Percentiles rank a stretch among this genome's conserved stretches.
Evolutionary conservation across 75 land plant species (phyloP).

Genomic region (Picea sitchensis): DNA sequence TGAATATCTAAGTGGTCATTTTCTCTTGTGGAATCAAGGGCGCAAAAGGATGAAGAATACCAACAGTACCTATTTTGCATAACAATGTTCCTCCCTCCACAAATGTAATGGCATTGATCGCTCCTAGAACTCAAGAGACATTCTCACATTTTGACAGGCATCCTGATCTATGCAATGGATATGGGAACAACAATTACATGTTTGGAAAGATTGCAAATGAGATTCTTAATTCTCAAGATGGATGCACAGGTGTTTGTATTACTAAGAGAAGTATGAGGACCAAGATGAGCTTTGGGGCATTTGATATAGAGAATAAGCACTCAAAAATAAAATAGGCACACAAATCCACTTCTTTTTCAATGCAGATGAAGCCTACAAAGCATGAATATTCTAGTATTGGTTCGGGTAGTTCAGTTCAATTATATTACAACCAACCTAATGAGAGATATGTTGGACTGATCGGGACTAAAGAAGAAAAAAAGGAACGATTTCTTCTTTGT

Average conservation of each 20-base stretch:
- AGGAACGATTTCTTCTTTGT: neutral
- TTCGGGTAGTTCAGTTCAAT: neutral
- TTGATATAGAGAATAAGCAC: neutral
- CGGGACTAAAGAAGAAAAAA: conserved; percentile 5
- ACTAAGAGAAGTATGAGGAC: neutral
- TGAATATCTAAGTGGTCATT: too few species aligned
- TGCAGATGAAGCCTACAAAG: conserved; percentile 5
- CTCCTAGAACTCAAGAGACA: neutral
- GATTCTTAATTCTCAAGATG: neutral
- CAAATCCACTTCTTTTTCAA: neutral
- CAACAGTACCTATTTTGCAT: neutral
- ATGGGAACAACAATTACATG: neutral
- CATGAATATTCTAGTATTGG: conserved; percentile 1
- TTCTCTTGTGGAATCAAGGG: too few species aligned
- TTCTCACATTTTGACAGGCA: conserved; percentile 1
- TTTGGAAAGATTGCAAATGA: neutral
- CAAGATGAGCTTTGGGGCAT: neutral
- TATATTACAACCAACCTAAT: neutral
- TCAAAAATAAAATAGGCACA: neutral
- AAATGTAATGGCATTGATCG: neutral
- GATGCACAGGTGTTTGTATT: neutral
- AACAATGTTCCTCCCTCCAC: neutral
- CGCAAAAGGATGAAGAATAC: too few species aligned
- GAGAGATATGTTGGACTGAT: neutral
- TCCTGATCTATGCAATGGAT: neutral